Conservation (phyloP, 352 stramenopile species). For the Pythium phragmitis region DNA sequence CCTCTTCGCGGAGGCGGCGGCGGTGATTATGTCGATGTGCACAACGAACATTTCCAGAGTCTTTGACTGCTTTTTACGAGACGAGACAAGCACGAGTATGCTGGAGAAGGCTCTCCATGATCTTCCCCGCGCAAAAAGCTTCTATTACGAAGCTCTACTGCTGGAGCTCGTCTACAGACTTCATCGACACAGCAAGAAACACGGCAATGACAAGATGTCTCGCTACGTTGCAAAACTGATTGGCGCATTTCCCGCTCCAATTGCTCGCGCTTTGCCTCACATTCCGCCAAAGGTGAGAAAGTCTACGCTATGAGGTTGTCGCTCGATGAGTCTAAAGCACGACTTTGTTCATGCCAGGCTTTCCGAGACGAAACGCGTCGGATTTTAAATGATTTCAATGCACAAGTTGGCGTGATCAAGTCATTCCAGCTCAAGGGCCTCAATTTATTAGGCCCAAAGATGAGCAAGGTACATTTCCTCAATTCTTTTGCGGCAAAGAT, state of each 20-base stretch:
- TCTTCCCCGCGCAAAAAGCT: slow-evolving; percentile 35
- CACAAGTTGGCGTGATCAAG: slow-evolving; percentile 29
- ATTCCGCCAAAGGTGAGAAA: slow-evolving; percentile 32
- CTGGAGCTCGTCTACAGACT: slow-evolving; percentile 37
- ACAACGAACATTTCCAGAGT: slow-evolving; percentile 30
- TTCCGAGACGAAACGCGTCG: slow-evolving; percentile 35
- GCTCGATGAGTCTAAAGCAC: neutral
- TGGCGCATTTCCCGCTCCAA: slow-evolving; percentile 17
- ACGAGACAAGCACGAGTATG: neutral
- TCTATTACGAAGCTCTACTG: slow-evolving; percentile 34
- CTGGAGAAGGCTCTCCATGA: slow-evolving; percentile 22
- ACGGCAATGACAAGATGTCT: neutral
- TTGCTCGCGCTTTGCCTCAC: slow-evolving; percentile 18
- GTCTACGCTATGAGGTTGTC: neutral
- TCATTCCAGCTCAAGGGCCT: slow-evolving; percentile 19
- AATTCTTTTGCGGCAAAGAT: neutral
- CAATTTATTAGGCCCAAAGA: neutral
- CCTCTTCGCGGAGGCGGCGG: slow-evolving; percentile 30
- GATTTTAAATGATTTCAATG: slow-evolving; percentile 38
- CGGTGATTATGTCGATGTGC: slow-evolving; percentile 37
- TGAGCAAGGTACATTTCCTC: slow-evolving; percentile 4
- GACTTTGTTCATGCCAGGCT: slow-evolving; percentile 8
- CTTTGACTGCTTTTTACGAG: slow-evolving; percentile 14
- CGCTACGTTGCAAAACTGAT: slow-evolving; percentile 13
- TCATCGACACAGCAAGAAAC: slow-evolving; percentile 29